Evolutionary conservation across 2,329 filamentous ascomycete genomes (phyloP).

Genomic region (Arachnomyces sp.): DNA sequence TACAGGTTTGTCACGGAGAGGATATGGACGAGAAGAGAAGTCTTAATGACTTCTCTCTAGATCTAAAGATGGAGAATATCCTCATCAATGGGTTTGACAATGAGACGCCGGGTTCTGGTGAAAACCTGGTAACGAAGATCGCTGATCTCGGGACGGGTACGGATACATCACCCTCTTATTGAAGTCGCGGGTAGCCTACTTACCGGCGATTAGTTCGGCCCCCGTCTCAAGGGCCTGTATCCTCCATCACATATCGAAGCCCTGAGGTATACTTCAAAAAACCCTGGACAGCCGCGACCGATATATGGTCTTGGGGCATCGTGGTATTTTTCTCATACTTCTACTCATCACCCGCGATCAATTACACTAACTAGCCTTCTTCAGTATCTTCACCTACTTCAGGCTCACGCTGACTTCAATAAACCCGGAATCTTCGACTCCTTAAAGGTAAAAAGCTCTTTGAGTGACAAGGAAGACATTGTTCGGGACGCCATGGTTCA

Average conservation of each 20-base stretch:
- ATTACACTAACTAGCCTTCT: neutral
- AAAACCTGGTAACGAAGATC: conserved; percentile 5
- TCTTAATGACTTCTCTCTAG: neutral
- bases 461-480: conserved; percentile 3
- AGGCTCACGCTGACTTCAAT: conserved; percentile 4
- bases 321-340: neutral
- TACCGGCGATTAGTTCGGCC: neutral
- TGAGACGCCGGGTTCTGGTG: conserved; percentile 6
- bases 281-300: conserved; percentile 5
- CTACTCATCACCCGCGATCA: neutral
- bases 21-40: too few relatives aligned
- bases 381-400: conserved; percentile 4
- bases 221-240: conserved; percentile 2
- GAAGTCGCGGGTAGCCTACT: neutral
- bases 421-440: conserved; percentile 6
- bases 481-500: conserved; percentile 1
- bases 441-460: neutral
- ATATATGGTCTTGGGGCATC: conserved; percentile 10
- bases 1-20: conserved; percentile 1
- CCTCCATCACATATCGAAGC: conserved; percentile 2
- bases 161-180: too few relatives aligned
- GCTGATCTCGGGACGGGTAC: conserved; percentile 8
- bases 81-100: conserved; percentile 5
- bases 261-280: conserved; percentile 5
- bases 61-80: conserved; percentile 9